Evolutionary conservation across 805 yeast species (phyloP), one percentile per base, ranked within the genome.

Genomic region (Saturnispora bothae): DNA sequence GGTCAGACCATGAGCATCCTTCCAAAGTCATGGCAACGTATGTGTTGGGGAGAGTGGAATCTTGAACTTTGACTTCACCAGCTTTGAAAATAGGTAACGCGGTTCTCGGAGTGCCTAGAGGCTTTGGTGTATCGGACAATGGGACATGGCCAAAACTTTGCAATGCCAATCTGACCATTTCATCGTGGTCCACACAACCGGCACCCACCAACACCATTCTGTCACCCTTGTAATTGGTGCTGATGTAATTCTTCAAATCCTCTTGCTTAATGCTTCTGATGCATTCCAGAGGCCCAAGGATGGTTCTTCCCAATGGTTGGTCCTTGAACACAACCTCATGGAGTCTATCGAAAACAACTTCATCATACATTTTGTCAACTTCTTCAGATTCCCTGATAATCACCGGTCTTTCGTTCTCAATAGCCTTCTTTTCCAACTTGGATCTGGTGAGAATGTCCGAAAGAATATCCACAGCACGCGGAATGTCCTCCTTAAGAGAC

Each of bases 151-250:
- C 84, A 57, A 92, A 92, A 53, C 75, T 72, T 56, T 74, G 66
- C 47, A 78, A 69, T 3, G 96, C 97, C 43, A 77, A 68, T 46
- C 67, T 54, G 19, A 86, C 95, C 40, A 92, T 72, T 46, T 80
- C 77, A 6, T 78, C 82, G 62, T 92, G 99, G 51, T 84, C 75
- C 18, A 92, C 94, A 32, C 88, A 80, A 17, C 99, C 99, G 1
- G 94, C 86, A 30, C 96, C 97, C 29, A 88, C 95, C n/a, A 92
- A 68, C 1, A 92, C 97, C 97, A 92, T 92, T 53, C 97, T 70
- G 62, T 92, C 96, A 30, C 96, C 95, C 53, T 82, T 83, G 63
- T 92, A 92, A 65, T 92, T 92, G 30, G 79, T 76, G 25, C 69
- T 63, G 52, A 92, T 92, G 61, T 88, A 92, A 48, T 74, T 69